Conservation (phyloP, 192 early-diverging fungal genomes). For the Coemansia sp. region DNA sequence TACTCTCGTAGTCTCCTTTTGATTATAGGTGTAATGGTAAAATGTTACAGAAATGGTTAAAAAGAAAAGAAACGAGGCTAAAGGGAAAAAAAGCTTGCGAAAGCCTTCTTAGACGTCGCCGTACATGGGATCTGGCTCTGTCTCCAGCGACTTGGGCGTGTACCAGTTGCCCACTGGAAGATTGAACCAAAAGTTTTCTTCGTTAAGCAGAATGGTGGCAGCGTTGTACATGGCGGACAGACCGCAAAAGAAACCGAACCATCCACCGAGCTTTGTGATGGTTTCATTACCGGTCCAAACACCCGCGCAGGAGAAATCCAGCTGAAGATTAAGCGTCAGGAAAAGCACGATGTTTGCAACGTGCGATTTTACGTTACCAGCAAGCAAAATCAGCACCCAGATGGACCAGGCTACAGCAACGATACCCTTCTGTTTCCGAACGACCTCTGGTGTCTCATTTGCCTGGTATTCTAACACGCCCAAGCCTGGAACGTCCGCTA, state of each 20-base stretch:
- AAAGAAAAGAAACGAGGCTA: background rate
- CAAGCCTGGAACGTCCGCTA: constrained; percentile 25
- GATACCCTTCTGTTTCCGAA: constrained; percentile 39
- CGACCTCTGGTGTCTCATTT: constrained; percentile 21
- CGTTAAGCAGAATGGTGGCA: constrained; percentile 42
- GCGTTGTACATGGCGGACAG: constrained; percentile 52
- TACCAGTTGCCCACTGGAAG: constrained; percentile 54
- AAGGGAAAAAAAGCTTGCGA: no score
- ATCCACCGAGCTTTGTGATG: constrained; percentile 30
- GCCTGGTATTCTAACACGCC: constrained; percentile 35
- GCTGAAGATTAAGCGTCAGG: constrained; percentile 36
- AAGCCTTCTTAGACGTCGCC: background rate
- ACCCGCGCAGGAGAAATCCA: constrained; percentile 37
- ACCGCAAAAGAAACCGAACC: constrained; percentile 54
- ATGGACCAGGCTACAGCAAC: constrained; percentile 34
- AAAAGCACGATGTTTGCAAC: constrained; percentile 45
- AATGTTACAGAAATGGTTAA: background rate
- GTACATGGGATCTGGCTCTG: constrained; percentile 2
- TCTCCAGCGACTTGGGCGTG: constrained; percentile 13
- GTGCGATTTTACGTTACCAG: constrained; percentile 48
- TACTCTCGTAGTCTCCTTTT: no score
- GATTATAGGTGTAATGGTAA: no score
- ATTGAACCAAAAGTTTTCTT: constrained; percentile 54
- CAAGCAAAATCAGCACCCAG: constrained; percentile 46
- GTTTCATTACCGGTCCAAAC: constrained; percentile 23